Evolutionary conservation across 2,329 filamentous ascomycete species (phyloP).

Genomic region (Pseudogymnoascus sp.): DNA sequence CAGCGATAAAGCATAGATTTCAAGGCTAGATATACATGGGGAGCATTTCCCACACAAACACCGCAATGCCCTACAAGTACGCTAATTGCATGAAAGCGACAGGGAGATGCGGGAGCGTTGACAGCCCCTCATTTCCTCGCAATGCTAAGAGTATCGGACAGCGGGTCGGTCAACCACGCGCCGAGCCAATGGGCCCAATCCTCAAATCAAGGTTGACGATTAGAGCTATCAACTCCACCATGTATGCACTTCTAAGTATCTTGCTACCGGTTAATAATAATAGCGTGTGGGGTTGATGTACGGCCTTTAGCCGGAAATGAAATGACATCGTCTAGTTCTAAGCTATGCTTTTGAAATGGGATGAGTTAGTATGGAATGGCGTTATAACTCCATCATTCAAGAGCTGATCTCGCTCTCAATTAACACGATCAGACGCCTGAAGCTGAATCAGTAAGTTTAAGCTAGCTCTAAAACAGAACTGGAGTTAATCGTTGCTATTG

Average conservation of each 20-base stretch:
- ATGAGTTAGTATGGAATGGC: not conserved
- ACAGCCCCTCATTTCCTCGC: not conserved
- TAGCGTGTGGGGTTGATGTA: not conserved
- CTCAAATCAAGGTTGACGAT: no score
- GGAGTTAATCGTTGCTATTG: not conserved
- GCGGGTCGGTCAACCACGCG: not conserved
- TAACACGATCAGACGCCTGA: not conserved
- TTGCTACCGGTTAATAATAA: not conserved
- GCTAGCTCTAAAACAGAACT: not conserved
- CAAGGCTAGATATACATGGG: not conserved
- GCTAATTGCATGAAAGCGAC: not conserved
- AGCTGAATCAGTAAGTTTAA: not conserved
- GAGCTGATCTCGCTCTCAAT: not conserved
- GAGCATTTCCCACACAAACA: not conserved
- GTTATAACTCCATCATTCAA: not conserved
- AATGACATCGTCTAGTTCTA: not conserved
- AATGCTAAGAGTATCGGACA: not conserved
- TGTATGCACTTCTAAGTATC: not conserved
- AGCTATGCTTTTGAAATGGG: not conserved
- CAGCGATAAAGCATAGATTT: not conserved
- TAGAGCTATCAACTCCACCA: not conserved
- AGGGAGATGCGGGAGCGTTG: not conserved
- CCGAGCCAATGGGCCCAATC: no score
- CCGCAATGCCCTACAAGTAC: not conserved
- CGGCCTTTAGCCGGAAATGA: not conserved